Conservation (phyloP, 2,329 filamentous ascomycete species). For the Alternaria dauci region DNA sequence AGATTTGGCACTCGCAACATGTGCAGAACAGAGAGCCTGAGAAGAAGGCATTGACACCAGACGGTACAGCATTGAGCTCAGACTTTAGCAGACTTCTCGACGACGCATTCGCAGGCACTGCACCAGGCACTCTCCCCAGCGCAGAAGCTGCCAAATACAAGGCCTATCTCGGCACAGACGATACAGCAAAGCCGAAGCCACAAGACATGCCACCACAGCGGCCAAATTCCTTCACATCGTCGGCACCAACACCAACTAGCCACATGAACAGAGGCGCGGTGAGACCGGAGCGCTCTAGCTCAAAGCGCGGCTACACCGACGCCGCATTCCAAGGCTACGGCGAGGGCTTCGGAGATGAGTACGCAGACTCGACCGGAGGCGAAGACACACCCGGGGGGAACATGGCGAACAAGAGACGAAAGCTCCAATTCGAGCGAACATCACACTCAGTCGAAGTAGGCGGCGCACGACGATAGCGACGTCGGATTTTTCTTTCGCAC, state of each 20-base stretch:
- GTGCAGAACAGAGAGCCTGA: conserved; percentile 53
- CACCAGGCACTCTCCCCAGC: conserved; percentile 53
- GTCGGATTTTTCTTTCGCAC: conserved; percentile 17
- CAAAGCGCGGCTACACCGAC: conserved; percentile 80
- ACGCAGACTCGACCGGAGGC: conserved; percentile 74
- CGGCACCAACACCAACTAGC: conserved; percentile 46
- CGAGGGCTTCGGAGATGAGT: conserved; percentile 75
- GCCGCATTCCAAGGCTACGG: conserved; percentile 77
- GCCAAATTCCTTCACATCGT: conserved; percentile 27
- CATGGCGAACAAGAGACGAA: conserved; percentile 44
- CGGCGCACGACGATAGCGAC: conserved; percentile 44
- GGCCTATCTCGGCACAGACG: conserved; percentile 56
- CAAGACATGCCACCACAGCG: conserved; percentile 35
- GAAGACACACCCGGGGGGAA: conserved; percentile 63
- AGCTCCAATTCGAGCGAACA: conserved; percentile 46
- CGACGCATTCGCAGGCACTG: conserved; percentile 53
- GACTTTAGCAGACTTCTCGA: conserved; percentile 49
- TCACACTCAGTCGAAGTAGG: conserved; percentile 48
- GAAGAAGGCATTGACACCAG: conserved; percentile 36
- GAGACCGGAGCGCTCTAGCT: conserved; percentile 71
- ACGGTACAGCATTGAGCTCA: conserved; percentile 36
- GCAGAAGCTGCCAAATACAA: conserved; percentile 55
- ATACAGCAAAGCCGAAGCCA: conserved; percentile 44
- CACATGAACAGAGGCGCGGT: conserved; percentile 54
- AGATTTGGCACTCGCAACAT: conserved; percentile 52